Base-by-base conservation (phyloP, 1,284 basidiomycete genomes). In the Peniophora sp. region DNA sequence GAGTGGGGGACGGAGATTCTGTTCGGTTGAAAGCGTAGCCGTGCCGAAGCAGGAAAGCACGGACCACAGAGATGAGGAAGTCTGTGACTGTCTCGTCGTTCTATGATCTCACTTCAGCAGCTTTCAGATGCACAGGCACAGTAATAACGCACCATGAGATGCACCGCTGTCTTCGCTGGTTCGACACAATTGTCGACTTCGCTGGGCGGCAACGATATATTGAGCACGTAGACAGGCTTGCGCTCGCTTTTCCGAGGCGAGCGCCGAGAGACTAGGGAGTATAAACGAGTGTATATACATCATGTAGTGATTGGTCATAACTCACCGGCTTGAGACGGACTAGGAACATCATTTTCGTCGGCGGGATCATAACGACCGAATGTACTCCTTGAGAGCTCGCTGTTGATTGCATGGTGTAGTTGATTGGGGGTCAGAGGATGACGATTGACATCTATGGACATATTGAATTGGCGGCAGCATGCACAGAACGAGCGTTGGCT, bases 151-250 rank as follows among this genome's bases (percentile, higher is more conserved):
- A 91, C 92, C 67, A 79, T 73, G 51, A 93, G 72, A 48, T 84
- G 78, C 24, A 93, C 72, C 5, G 72, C 62, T 6, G 72, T 67
- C 68, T 94, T 96, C 11, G 78, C 69, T 14, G 92, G 90, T 55
- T 90, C 88, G 22, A 92, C 62, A 52, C 79, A 80, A 52, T 88
- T 86, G 60, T 95, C 91, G 11, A 95, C 71, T 24, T 82, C 70
- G 17, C 71, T 66, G 1, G 79, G 67, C 39, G 89, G 79, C 11
- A 93, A 65, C 2, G 69, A 74, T 48, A 96, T 60, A 60, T 88
- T 84, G 24, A 97, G 71, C 24, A 92, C 85, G 62, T 91, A 96
- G 49, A 92, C 77, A 1, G 91, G 83, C 59, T 78, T 79, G 62
- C 81, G 83, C 60, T 92, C 89, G 17, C 70, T 61, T 66, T 91